Percentiles rank a stretch among this genome's conserved stretches.
Evolutionary conservation across 148 eudicot genomes (phyloP).

Genomic region (Chenopodium suecicum): DNA sequence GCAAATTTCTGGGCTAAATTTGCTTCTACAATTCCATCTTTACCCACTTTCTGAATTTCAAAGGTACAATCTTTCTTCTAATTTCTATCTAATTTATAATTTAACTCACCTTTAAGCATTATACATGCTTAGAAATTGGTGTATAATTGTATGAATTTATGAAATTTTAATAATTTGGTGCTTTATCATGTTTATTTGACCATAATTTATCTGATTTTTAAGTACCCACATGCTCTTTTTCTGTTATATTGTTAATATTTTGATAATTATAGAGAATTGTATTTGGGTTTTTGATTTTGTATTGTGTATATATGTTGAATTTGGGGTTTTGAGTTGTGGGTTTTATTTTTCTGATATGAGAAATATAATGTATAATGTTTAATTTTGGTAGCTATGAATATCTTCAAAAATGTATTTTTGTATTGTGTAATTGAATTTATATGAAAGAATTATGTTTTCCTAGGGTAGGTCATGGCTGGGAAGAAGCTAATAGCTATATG

Average conservation of each 20-base stretch:
- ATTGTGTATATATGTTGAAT: background rate
- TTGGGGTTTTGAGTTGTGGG: conserved; percentile 18
- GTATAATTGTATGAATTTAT: background rate
- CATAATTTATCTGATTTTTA: conserved; percentile 12
- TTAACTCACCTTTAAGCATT: background rate
- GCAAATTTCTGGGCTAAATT: background rate
- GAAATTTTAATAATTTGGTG: conserved; percentile 10
- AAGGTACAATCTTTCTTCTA: conserved; percentile 20
- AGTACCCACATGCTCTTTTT: conserved; percentile 12
- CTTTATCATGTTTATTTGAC: background rate
- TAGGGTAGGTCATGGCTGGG: conserved; percentile 58
- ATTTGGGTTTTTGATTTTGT: conserved; percentile 3
- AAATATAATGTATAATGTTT: background rate
- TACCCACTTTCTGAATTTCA: background rate
- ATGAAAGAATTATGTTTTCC: background rate
- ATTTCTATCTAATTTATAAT: background rate
- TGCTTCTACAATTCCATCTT: background rate
- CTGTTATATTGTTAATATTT: conserved; percentile 8
- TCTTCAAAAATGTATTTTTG: conserved; percentile 1
- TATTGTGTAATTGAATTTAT: background rate
- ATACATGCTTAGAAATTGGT: background rate
- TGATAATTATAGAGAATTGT: background rate
- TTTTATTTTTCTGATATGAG: background rate
- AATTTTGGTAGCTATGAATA: background rate
- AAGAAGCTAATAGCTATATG: conserved; percentile 82